Conservation (phyloP, 1,139 yeast genomes). For the Taiozyma onychis region DNA sequence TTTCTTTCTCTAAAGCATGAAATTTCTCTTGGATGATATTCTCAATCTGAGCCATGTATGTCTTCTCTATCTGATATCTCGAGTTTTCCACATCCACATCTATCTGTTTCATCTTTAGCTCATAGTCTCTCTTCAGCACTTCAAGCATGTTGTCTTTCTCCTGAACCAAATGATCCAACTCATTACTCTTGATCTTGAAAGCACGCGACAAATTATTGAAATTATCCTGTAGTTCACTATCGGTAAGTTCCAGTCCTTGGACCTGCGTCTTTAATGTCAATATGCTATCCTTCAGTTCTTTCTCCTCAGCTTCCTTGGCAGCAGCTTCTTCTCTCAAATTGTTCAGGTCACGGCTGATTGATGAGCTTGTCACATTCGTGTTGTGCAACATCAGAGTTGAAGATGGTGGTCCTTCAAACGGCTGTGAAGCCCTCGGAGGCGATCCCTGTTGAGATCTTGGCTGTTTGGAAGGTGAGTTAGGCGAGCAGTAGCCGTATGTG, state of each 20-base stretch:
- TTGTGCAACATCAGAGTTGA: background rate
- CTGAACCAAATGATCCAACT: constrained; percentile 32
- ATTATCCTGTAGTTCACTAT: constrained; percentile 24
- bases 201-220: constrained; percentile 14
- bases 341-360: constrained; percentile 5
- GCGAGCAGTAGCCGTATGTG: constrained; percentile 11
- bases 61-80: constrained; percentile 35
- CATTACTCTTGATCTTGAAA: constrained; percentile 34
- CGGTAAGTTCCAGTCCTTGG: constrained; percentile 34
- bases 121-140: constrained; percentile 32
- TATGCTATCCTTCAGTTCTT: constrained; percentile 21
- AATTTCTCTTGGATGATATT: constrained; percentile 29
- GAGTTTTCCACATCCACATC: constrained; percentile 32
- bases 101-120: constrained; percentile 32
- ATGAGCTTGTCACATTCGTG: background rate
- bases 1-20: constrained; percentile 26
- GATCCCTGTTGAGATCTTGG: background rate
- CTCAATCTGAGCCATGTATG: constrained; percentile 32
- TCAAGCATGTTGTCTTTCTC: constrained; percentile 30
- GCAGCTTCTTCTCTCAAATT: constrained; percentile 5
- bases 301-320: constrained; percentile 19
- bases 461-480: constrained; percentile 1
- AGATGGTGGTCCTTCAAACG: background rate
- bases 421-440: background rate
- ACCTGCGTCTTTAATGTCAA: constrained; percentile 36